Conservation (phyloP, 176 grass and related monocot species). For the Oryza brachyantha region DNA sequence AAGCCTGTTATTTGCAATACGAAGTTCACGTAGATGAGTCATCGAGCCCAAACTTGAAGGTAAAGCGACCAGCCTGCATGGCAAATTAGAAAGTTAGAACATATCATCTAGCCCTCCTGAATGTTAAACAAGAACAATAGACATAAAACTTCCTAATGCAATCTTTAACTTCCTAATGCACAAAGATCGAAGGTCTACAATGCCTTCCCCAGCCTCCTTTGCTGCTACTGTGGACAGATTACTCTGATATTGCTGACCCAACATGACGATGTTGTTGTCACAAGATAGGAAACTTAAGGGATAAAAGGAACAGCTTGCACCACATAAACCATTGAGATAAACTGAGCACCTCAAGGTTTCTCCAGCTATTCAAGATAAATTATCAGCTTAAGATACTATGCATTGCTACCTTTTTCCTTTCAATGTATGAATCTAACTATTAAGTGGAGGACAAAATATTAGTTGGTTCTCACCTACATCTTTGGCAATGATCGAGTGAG, state of each 20-base stretch:
- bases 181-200: background rate
- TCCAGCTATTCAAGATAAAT: background rate
- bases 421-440: background rate
- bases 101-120: slow-evolving; percentile 11
- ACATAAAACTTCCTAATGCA: slow-evolving; percentile 1
- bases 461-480: background rate
- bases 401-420: background rate
- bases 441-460: background rate
- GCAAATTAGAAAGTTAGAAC: slow-evolving; percentile 11
- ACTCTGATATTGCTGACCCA: too few species aligned
- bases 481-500: background rate
- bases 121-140: slow-evolving; percentile 6
- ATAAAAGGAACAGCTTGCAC: background rate
- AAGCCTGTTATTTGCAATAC: slow-evolving; percentile 72
- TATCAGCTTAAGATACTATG: background rate
- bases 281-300: slow-evolving; percentile 3
- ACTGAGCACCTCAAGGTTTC: background rate
- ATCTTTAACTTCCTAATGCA: background rate
- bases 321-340: background rate
- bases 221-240: background rate
- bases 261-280: background rate
- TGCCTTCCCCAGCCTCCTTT: background rate
- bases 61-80: slow-evolving; percentile 73
- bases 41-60: slow-evolving; percentile 61
- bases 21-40: slow-evolving; percentile 66